Conservation (phyloP, 2,329 filamentous ascomycete genomes). For the Bertia moriformis region DNA sequence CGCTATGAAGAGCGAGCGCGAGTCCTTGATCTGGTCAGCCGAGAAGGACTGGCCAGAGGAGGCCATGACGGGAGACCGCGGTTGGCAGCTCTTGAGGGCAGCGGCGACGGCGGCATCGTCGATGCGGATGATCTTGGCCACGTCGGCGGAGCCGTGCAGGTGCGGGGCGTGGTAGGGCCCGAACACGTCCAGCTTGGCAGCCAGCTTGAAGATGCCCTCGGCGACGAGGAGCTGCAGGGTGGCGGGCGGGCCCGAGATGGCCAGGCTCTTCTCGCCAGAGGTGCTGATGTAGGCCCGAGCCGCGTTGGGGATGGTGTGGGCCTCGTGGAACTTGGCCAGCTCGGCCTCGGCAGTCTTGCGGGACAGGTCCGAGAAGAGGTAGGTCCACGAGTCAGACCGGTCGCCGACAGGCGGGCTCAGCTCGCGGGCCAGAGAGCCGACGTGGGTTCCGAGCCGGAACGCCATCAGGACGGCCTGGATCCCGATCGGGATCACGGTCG, state of each 20-base stretch:
- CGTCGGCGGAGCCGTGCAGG: slow-evolving; percentile 27
- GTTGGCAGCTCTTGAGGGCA: slow-evolving; percentile 24
- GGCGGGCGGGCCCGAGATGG: slow-evolving; percentile 37
- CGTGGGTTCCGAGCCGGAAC: slow-evolving; percentile 47
- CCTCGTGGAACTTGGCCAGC: not conserved
- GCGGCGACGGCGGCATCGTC: slow-evolving; percentile 21
- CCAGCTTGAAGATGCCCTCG: slow-evolving; percentile 18
- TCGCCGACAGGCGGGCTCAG: slow-evolving; percentile 19
- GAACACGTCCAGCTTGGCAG: slow-evolving; percentile 32
- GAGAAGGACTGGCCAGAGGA: slow-evolving; percentile 27
- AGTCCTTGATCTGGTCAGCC: slow-evolving; percentile 22
- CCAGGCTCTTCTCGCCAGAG: slow-evolving; percentile 28
- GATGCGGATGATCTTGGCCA: slow-evolving; percentile 28
- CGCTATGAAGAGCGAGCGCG: slow-evolving; percentile 22
- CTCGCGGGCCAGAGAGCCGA: slow-evolving; percentile 31
- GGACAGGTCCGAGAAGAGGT: slow-evolving; percentile 41
- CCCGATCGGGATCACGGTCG: slow-evolving; percentile 44
- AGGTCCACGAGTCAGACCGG: slow-evolving; percentile 50
- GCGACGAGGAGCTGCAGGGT: slow-evolving; percentile 28
- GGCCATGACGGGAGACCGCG: slow-evolving; percentile 33
- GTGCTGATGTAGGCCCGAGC: slow-evolving; percentile 38
- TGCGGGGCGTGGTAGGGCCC: slow-evolving; percentile 42
- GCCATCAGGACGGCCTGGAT: slow-evolving; percentile 51
- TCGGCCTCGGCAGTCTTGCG: slow-evolving; percentile 7
- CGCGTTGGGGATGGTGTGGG: slow-evolving; percentile 19